phyloP scores from a whole-genome alignment of 305 asterid genomes.

The Solanum aculeatissimum region DNA sequence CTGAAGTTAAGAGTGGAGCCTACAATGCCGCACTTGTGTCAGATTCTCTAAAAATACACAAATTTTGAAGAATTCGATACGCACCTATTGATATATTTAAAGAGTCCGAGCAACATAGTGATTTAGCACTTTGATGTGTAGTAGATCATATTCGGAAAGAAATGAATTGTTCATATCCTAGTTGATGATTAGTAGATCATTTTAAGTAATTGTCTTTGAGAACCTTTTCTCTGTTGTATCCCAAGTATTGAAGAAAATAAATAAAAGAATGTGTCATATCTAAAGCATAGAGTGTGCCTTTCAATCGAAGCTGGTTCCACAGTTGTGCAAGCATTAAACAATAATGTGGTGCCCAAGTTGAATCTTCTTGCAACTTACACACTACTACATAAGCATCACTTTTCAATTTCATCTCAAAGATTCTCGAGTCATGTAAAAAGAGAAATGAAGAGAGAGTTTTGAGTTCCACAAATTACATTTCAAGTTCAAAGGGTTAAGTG shows the following conservation, averaged over 20 bases:
- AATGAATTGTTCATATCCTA: background rate
- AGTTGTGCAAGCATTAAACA: too few species aligned
- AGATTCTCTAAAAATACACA: too few species aligned
- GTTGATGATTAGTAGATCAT: background rate
- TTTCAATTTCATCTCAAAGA: background rate
- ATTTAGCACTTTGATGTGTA: background rate
- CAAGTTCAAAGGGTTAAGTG: background rate
- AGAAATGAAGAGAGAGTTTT: background rate
- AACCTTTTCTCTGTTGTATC: background rate
- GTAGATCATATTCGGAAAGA: background rate
- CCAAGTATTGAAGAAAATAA: background rate
- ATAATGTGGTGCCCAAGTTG: background rate
- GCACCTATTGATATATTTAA: too few species aligned
- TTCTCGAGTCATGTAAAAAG: background rate
- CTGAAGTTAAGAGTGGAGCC: conserved; percentile 56
- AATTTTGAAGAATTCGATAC: too few species aligned
- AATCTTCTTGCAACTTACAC: background rate
- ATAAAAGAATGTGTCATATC: background rate
- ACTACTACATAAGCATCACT: background rate
- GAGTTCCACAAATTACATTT: background rate
- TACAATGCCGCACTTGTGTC: too few species aligned
- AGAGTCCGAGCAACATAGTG: too few species aligned
- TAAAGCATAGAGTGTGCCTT: background rate
- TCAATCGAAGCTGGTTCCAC: background rate
- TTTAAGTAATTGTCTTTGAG: background rate